Base-by-base conservation (phyloP, 176 grass and related monocot species). In the Lolium perenne region DNA sequence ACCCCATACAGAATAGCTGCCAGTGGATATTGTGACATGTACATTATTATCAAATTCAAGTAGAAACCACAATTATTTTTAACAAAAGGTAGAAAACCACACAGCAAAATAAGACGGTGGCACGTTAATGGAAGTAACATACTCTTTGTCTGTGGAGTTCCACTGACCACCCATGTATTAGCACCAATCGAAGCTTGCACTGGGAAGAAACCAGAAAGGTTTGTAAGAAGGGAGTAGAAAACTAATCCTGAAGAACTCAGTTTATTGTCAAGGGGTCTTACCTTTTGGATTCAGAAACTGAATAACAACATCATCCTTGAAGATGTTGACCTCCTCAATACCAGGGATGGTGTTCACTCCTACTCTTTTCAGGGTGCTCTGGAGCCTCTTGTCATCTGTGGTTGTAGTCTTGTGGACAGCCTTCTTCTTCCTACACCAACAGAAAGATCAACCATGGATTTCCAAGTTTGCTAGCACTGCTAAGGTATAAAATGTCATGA, bases 321-420 rank as follows among this genome's bases (percentile, higher is more conserved):
- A 99, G 78, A 99, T 99, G 87, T 99, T 99, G 53, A 99, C 97
- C 87, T 99, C 97, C 90, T 99, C 97, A 74, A 99, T 99, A 74
- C 89, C 97, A 84, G 92, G 94, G 29, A 99, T 99, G 66, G 82
- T 79, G 56, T 91, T 99, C 66, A 99, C 97, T 43, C 97, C 94
- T 64, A 99, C 84, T 83, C 97, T 91, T 92, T 99, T 99, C 80
- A 99, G 85, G 69, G 97, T 99, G 84, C 90, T 99, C 85, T 99
- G 97, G 63, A 99, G 97, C 59, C 97, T 92, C 84, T 99, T 99
- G 87, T 99, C 97, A 84, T 99, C 97, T 47, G 94, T 99, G 23
- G 97, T 95, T 79, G 97, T 94, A 72, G 97, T 92, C 92, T 99
- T 99, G 87, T 99, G 97, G 72, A 96, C 94, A 84, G 97, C 94